phyloP scores from a whole-genome alignment of 208 protist species.

The Crithidia expoeki region DNA sequence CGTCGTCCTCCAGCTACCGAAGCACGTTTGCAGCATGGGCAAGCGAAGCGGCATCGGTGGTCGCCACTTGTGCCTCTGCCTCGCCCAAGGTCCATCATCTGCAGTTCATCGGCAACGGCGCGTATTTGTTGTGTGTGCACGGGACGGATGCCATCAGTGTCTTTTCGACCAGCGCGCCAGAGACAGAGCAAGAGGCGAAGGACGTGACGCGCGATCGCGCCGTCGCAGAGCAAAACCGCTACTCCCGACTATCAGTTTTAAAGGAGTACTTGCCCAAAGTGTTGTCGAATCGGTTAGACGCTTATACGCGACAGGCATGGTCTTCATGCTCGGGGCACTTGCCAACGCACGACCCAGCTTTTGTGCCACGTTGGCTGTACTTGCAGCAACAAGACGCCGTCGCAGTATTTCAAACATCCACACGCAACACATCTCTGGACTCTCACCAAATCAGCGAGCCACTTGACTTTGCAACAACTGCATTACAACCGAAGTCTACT shows the following conservation, averaged over 20 bases:
- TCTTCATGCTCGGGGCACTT: constrained; percentile 55
- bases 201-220: constrained; percentile 33
- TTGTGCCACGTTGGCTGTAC: constrained; percentile 60
- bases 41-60: constrained; percentile 11
- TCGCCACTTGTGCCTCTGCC: neutral
- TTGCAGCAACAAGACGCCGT: constrained; percentile 26
- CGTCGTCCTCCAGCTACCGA: constrained; percentile 8
- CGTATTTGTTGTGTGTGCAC: constrained; percentile 43
- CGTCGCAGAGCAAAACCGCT: constrained; percentile 36
- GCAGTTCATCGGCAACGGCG: constrained; percentile 39
- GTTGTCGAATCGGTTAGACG: constrained; percentile 25
- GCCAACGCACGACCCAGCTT: constrained; percentile 38
- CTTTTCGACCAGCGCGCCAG: constrained; percentile 36
- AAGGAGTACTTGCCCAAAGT: constrained; percentile 22
- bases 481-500: neutral
- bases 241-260: constrained; percentile 32
- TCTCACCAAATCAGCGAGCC: neutral
- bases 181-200: constrained; percentile 28
- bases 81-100: constrained; percentile 34
- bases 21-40: constrained; percentile 22
- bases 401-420: no score
- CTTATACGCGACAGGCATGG: constrained; percentile 61
- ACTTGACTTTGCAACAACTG: no score
- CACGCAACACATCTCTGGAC: no score
- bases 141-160: constrained; percentile 31